Evolutionary conservation across 1,284 basidiomycete genomes (phyloP), one percentile per base, ranked within the genome.

Genomic region (Ganoderma lucidum): DNA sequence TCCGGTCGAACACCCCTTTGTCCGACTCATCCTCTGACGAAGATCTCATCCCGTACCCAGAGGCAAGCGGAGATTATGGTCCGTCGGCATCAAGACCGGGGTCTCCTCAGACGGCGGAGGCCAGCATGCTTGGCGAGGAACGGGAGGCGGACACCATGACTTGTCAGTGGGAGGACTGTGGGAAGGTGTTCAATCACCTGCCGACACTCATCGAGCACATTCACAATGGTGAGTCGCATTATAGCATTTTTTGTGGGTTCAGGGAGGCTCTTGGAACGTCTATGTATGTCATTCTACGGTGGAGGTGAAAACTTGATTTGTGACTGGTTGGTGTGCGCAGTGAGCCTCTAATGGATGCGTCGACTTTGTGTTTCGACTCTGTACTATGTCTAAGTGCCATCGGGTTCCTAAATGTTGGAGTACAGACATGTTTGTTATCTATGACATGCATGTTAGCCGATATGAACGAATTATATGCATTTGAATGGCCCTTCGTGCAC

Each of bases 91-190:
- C 79, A 0, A 70, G 78, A 28, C 76, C 76, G 6, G 77, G 75
- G 30, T 79, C 79, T 23, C 79, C 80, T 3, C 55, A 73, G 35
- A 66, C 71, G 9, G 71, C 72, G n/a, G 73, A 73, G 15, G 73
- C 66, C 4, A 66, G 70, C 15, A 68, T 71, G 65, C 68, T 71
- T 15, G 74, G 67, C 12, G 66, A 71, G 39, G 68, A 67, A 1
- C 66, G 70, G 55, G 74, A 71, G 61, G 74, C 75, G 19, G 78
- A 78, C 53, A 78, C 77, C 3, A 78, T 78, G 75, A 89, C 86
- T 45, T 95, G 93, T 78, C 86, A 87, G 65, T 95, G 93, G 93
- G 91, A 92, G 65, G 90, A 90, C 73, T 95, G 94, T 77, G 90
- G 91, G 2, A 78, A 84, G 70, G 85, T 90, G 4, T 95, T 92